Evolutionary conservation across 1,284 basidiomycete species (phyloP).

Genomic region (Cystobasidium sp.): DNA sequence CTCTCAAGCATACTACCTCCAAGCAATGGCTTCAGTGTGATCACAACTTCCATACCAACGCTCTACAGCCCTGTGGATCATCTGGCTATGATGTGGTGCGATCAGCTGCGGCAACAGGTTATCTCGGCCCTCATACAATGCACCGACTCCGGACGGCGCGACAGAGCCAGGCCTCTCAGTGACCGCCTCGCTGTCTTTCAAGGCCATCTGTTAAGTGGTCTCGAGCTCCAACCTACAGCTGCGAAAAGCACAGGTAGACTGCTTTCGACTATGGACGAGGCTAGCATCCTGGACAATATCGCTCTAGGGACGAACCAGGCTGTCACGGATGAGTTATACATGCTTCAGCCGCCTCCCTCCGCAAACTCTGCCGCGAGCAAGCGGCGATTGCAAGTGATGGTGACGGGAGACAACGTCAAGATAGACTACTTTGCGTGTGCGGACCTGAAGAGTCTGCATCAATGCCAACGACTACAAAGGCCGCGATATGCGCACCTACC

Average conservation of each 20-base stretch:
- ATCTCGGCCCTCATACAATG: constrained; percentile 78
- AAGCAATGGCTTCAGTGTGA: constrained; percentile 68
- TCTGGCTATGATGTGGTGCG: constrained; percentile 97
- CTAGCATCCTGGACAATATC: background rate
- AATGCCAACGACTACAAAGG: background rate
- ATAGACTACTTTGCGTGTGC: constrained; percentile 3
- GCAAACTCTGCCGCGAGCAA: background rate
- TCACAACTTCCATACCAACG: constrained; percentile 82
- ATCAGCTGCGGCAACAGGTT: constrained; percentile 88
- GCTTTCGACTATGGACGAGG: background rate
- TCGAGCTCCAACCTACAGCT: constrained; percentile 13
- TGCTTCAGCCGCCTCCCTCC: background rate
- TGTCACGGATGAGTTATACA: background rate
- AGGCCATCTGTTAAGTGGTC: constrained; percentile 39
- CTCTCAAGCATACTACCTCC: constrained; percentile 43
- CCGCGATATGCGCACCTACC: background rate
- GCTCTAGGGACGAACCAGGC: background rate
- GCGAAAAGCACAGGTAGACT: background rate
- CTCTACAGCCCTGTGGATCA: constrained; percentile 96
- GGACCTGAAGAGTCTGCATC: background rate
- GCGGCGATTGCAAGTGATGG: constrained; percentile 6
- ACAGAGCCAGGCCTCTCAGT: constrained; percentile 33
- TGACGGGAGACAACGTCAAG: background rate
- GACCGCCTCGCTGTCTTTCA: constrained; percentile 35
- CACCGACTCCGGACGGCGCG: constrained; percentile 53